Evolutionary conservation across 331 rosid genomes (phyloP), one percentile per base, ranked within the genome.

Genomic region (Quercus tomentella): DNA sequence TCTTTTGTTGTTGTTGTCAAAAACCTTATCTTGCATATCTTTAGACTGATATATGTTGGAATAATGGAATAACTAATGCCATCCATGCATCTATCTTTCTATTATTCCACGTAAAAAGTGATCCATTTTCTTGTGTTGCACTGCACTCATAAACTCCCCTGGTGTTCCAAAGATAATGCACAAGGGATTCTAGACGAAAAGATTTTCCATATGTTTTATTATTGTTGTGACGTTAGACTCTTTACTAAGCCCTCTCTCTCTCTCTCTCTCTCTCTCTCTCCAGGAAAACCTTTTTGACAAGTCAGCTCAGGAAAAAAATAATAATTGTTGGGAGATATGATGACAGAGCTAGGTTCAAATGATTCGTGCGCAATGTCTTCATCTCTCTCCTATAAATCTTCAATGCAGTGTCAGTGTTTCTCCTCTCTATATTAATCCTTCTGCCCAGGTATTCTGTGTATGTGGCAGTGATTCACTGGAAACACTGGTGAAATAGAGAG

Each of bases 371-470:
- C 58, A 55, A 12, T 58, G 91, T 84, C 87, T 74, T 75, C 76
- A 78, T 82, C 83, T 76, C 52, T 82, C 84, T 76, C 52, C 54
- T 43, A 76, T 58, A 77, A 62, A 84, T 73, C 76, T 71, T 76
- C 33, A 83, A 79, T 77, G 77, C 3, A 41, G 85, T 86, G 92
- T 86, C 88, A 86, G 89, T 62, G 45, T 77, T 65, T 86, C 84
- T 81, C 25, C 72, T 70, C 82, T 87, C 45, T 8, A 8, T 8
- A 41, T 41, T 88, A 85, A 76, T 74, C 77, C 73, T 51, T 78
- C 84, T 86, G 89, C 80, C 72, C 85, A 81, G 86, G 82, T 82
- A 75, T 12, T 31, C 70, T 84, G 43, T 65, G 75, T 37, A 66
- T 75, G 73, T 72, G 81, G 84, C 86, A 84, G 81, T 54, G 74